Conservation (phyloP, 2,329 filamentous ascomycete genomes). For the Botryotinia narcissicola region DNA sequence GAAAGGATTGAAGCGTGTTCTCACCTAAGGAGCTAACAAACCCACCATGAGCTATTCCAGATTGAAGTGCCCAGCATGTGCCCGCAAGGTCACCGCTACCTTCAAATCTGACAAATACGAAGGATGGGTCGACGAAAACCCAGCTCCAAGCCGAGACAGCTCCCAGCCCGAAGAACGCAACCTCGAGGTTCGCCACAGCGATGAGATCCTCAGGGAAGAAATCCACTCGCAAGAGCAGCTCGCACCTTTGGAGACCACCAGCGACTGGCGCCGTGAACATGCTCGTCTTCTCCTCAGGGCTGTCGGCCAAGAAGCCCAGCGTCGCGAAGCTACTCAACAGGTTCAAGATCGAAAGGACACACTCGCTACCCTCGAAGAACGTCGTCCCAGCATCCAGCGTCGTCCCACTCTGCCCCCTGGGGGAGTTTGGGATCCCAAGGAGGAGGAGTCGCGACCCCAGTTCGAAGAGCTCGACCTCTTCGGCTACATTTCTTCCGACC, state of each 20-base stretch:
- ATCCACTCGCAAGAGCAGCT: not conserved
- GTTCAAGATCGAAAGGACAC: not conserved
- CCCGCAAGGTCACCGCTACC: not conserved
- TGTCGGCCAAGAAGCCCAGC: not conserved
- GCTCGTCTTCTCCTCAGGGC: not conserved
- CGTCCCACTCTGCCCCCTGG: not conserved
- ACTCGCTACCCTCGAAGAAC: not conserved
- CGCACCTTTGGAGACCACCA: not conserved
- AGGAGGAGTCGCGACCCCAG: not conserved
- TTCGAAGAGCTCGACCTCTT: not conserved
- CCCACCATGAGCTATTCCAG: not conserved
- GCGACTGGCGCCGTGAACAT: not conserved
- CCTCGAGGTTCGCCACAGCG: not conserved
- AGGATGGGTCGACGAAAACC: not conserved
- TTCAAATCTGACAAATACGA: not conserved
- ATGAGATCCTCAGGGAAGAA: not conserved
- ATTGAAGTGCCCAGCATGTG: not conserved
- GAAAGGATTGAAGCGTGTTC: not conserved
- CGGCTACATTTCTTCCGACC: not conserved
- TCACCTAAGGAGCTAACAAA: not conserved
- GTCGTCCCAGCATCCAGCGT: not conserved
- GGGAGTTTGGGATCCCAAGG: not conserved
- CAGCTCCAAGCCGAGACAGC: not conserved
- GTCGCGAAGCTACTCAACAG: not conserved
- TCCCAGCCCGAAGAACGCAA: not conserved